Percentiles rank a stretch among this genome's conserved stretches.
Evolutionary conservation across 164 flowering plant genomes (phyloP).

Genomic region (Annona cherimola): DNA sequence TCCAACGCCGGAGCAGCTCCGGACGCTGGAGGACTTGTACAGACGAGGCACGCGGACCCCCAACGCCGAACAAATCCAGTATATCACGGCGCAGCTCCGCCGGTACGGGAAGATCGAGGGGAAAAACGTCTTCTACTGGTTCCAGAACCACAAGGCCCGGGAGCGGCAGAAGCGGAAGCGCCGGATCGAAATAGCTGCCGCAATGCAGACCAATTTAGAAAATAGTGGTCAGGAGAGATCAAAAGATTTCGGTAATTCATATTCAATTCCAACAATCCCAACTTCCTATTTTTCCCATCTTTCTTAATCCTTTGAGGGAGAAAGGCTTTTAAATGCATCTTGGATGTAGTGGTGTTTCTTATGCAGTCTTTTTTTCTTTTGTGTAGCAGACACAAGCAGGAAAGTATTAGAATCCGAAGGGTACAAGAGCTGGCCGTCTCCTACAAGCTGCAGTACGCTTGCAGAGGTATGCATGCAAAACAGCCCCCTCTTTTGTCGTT

Average conservation of each 20-base stretch:
- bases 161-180: conserved; percentile 85
- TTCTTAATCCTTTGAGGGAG: too few species aligned
- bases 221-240: too few species aligned
- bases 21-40: conserved; percentile 60
- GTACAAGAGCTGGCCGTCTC: conserved; percentile 43
- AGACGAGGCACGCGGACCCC: conserved; percentile 73
- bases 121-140: conserved; percentile 94
- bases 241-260: too few species aligned
- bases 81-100: conserved; percentile 70
- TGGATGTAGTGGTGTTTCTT: too few species aligned
- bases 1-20: conserved; percentile 81
- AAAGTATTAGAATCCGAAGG: conserved; percentile 28
- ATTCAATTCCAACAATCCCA: too few species aligned
- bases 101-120: conserved; percentile 81
- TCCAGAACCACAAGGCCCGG: conserved; percentile 89
- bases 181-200: conserved; percentile 27
- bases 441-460: conserved; percentile 43
- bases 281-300: too few species aligned
- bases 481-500: conserved; percentile 1
- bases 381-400: too few species aligned
- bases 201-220: too few species aligned
- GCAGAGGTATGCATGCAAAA: conserved; percentile 11
- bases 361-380: too few species aligned
- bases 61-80: conserved; percentile 68
- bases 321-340: too few species aligned